Evolutionary conservation across 1,284 basidiomycete species (phyloP), one percentile per base, ranked within the genome.

Genomic region (Malassezia obtusa): DNA sequence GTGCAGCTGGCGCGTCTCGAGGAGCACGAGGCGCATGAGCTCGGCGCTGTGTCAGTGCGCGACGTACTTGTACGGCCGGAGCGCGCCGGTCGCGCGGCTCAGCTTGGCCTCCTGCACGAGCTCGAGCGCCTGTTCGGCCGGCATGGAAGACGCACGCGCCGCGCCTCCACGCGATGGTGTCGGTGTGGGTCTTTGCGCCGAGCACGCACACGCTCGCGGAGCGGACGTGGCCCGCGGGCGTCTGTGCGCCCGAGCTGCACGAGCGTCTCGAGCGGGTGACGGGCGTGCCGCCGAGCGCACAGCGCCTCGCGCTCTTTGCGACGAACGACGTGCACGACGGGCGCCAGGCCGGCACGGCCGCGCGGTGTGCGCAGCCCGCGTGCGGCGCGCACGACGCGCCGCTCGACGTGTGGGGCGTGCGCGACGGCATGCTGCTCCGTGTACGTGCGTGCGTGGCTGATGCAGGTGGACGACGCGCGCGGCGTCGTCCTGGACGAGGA

Each of bases 1-100:
- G 28, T 76, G 87, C 61, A 94, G 83, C 66, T 87, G 86, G 65
- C 89, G 86, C 57, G 90, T 89, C 74, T 96, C 92, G 61, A 91
- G 83, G 61, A 89, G 80, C 72, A 95, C 80, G 36, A 83, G 79
- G 47, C 90, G 84, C 32, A 96, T 85, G 61, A 89, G 82, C 45
- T 82, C 79, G 70, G 90, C 86, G 75, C 66, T 70, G 60, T 3
- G 35, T 24, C 15, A 48, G 32, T 31, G 33, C 24, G 14, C 15
- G 12, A 61, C 67, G 51, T 54, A 69, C 67, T 91, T 89, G 80
- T 96, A 96, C 63, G 92, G 92, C 57, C 88, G 80, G 19, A 96
- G 79, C 2, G 84, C 84, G 62, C 88, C 84, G 0, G 86, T 84
- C 37, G 84, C 81, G 0, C 84, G 84, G 1, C 89, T 87, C 22